Base-by-base conservation (phyloP, 306 rosid species). In the Quillaja saponaria region DNA sequence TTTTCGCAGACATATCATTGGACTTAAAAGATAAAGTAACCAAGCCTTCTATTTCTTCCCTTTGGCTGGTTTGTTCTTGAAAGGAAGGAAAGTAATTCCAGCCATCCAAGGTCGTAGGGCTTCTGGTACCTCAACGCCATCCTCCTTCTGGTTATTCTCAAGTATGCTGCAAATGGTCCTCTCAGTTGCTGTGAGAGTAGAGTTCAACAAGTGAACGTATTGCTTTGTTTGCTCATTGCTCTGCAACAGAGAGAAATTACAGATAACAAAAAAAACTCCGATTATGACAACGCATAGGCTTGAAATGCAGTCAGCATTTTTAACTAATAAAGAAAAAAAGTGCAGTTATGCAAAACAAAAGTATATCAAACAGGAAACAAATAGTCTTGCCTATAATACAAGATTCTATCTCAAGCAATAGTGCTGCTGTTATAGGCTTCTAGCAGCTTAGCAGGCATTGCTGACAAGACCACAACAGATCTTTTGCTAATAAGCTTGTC, bases 41-140 rank as follows among this genome's bases (percentile, higher is more conserved):
- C 78, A 88, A 71, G 95, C 95, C 94, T 83, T 92, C 15, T 90
- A 85, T 92, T 88, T 88, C 90, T 88, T 92, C 95, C 96, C 98
- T 89, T 86, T 85, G 89, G 80, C 71, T 0, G 86, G 83, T 34
- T 84, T 82, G 72, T 12, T 74, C 77, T 86, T 86, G 90, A 88
- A 92, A 33, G 98, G 95, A 9, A 92, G 67, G 84, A 84, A 88
- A 38, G 79, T 33, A 80, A 77, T 87, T 69, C 98, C 94, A 15
- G 90, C 85, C 95, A 92, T 82, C 65, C 57, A 88, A 42, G 82
- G 85, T 50, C 51, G 81, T 41, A 92, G 81, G 49, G 66, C 95
- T 63, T 84, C 83, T 7, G 98, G 98, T 52, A 92, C 68, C 69
- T 84, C 88, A 6, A 92, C 95, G 38, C 98, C 96, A 50, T 84